Evolutionary conservation across 208 protist genomes (phyloP).

Genomic region (Leishmania guyanensis): DNA sequence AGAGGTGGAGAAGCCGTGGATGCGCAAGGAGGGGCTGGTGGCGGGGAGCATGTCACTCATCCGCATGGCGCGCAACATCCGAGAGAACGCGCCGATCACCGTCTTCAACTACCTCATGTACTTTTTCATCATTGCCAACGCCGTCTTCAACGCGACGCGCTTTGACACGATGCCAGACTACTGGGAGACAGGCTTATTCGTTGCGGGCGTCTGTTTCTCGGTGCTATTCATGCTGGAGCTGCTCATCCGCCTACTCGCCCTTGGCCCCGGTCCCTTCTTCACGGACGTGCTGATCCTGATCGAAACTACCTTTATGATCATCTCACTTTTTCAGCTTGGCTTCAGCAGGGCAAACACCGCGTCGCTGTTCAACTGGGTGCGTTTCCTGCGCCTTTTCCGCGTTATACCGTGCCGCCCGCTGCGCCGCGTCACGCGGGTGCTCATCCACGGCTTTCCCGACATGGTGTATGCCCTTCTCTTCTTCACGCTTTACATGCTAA

Average conservation of each 20-base stretch:
- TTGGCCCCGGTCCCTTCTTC: conserved; percentile 83
- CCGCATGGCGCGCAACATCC: conserved; percentile 87
- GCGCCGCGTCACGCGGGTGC: conserved; percentile 77
- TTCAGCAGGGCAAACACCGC: conserved; percentile 79
- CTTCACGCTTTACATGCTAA: conserved; percentile 92
- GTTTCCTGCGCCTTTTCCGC: conserved; percentile 78
- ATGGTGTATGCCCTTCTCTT: conserved; percentile 85
- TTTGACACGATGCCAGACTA: conserved; percentile 80
- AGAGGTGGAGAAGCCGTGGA: conserved; percentile 40
- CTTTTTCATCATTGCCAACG: conserved; percentile 85
- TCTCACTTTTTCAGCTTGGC: conserved; percentile 91
- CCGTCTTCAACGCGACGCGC: conserved; percentile 86
- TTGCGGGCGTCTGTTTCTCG: conserved; percentile 78
- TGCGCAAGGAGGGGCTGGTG: conserved; percentile 49
- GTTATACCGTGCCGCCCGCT: conserved; percentile 60
- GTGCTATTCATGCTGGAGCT: conserved; percentile 85
- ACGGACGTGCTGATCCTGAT: conserved; percentile 78
- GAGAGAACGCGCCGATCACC: conserved; percentile 83
- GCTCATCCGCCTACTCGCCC: conserved; percentile 77
- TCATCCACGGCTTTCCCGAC: conserved; percentile 77
- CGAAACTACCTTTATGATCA: conserved; percentile 67
- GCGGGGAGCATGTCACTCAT: conserved; percentile 64
- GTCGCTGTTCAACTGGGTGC: conserved; percentile 90
- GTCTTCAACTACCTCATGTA: conserved; percentile 74
- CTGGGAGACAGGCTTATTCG: conserved; percentile 77